Evolutionary conservation across 163 green algal genomes (phyloP).

Genomic region (Volvox carteri): DNA sequence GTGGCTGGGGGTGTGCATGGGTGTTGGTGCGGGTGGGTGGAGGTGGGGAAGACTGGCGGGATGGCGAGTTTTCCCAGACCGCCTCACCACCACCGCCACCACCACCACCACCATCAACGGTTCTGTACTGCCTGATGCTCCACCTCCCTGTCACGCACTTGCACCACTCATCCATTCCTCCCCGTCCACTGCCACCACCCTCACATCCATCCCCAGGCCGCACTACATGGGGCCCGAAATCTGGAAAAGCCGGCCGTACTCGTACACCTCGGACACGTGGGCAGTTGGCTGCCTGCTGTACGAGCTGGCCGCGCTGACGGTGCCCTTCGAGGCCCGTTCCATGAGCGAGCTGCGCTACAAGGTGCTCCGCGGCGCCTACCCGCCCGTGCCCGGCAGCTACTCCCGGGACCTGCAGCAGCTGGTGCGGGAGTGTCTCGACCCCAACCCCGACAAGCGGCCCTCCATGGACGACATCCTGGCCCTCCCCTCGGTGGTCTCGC

Average conservation of each 20-base stretch:
- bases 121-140: no score
- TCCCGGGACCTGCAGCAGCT: constrained; percentile 61
- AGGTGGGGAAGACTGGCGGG: background rate
- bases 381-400: constrained; percentile 52
- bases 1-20: background rate
- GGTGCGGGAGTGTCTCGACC: constrained; percentile 64
- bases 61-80: no score
- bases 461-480: constrained; percentile 68
- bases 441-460: constrained; percentile 65
- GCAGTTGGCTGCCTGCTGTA: constrained; percentile 89
- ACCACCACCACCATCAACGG: no score
- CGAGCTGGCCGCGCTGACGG: constrained; percentile 84
- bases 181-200: background rate
- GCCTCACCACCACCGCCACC: no score
- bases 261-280: constrained; percentile 84
- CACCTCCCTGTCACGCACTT: no score
- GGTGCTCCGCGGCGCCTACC: constrained; percentile 65
- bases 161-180: background rate
- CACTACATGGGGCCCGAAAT: constrained; percentile 76
- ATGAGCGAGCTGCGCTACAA: constrained; percentile 85
- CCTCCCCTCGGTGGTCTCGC: constrained; percentile 55
- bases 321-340: constrained; percentile 85
- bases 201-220: background rate
- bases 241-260: constrained; percentile 85
- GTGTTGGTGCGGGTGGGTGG: background rate